Conservation (phyloP, 2,329 filamentous ascomycete genomes). For the Aspergillus viridinutans region DNA sequence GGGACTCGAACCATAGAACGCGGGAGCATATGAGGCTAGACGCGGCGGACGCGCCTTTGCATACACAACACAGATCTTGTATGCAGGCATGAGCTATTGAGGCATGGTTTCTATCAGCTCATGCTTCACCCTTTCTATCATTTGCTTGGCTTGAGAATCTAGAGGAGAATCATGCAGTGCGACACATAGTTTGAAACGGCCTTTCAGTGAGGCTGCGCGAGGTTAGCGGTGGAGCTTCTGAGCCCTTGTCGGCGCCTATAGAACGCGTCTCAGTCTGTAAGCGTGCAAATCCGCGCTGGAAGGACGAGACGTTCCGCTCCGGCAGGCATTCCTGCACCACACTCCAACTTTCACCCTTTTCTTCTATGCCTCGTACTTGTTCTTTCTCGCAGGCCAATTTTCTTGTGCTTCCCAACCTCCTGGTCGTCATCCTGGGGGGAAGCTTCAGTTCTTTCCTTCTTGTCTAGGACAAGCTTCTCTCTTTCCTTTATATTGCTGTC, state of each 20-base stretch:
- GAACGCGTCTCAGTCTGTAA: slow-evolving; percentile 39
- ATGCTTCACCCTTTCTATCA: background rate
- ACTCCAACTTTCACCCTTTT: slow-evolving; percentile 23
- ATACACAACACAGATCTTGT: background rate
- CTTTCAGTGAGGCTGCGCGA: slow-evolving; percentile 16
- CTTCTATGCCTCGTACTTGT: slow-evolving; percentile 17
- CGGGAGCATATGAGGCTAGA: slow-evolving; percentile 14
- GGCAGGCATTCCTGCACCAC: slow-evolving; percentile 31
- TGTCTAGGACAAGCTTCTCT: slow-evolving; percentile 13
- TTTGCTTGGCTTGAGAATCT: background rate
- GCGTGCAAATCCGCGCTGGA: slow-evolving; percentile 39
- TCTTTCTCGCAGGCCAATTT: slow-evolving; percentile 21
- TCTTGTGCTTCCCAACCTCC: slow-evolving; percentile 20
- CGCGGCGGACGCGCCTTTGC: slow-evolving; percentile 17
- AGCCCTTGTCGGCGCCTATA: slow-evolving; percentile 33
- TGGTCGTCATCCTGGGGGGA: slow-evolving; percentile 15
- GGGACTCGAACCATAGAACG: slow-evolving; percentile 17
- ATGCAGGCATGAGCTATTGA: background rate
- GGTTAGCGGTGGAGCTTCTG: slow-evolving; percentile 23
- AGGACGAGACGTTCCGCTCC: slow-evolving; percentile 31
- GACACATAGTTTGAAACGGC: slow-evolving; percentile 13
- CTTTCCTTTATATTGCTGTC: slow-evolving; percentile 9
- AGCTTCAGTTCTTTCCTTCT: slow-evolving; percentile 16
- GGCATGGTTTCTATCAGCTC: background rate
- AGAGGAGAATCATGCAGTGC: slow-evolving; percentile 7